These are phyloP conservation scores for Penicillium cataractarum DNA, from an alignment of 495 filamentous ascomycete species.

Conservation along the genomic window DNA sequence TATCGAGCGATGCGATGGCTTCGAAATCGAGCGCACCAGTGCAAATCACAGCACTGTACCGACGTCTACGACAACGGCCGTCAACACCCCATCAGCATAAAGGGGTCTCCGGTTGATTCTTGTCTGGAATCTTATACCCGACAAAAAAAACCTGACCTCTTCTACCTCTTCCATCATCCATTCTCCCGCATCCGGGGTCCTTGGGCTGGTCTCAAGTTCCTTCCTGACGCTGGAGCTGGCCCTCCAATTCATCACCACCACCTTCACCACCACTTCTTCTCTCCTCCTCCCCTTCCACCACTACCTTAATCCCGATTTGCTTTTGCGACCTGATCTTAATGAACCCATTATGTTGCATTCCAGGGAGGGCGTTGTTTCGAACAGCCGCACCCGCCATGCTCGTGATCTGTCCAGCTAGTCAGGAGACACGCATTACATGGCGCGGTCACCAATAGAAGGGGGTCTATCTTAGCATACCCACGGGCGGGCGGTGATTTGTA, in stretches of 20 bases:
- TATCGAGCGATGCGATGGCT: slow-evolving; percentile 70
- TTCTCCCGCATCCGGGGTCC: slow-evolving; percentile 2
- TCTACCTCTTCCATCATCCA: not conserved
- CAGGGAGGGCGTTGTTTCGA: slow-evolving; percentile 16
- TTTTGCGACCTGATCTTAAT: slow-evolving; percentile 20
- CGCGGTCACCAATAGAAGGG: slow-evolving; percentile 22
- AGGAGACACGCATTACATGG: slow-evolving; percentile 18
- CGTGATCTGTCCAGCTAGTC: slow-evolving; percentile 18
- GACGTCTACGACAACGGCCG: slow-evolving; percentile 10
- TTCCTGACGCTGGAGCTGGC: not conserved
- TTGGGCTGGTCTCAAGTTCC: slow-evolving; percentile 33
- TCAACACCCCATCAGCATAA: slow-evolving; percentile 20
- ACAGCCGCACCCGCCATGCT: slow-evolving; percentile 12
- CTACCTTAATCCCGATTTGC: not conserved
- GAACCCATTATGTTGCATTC: slow-evolving; percentile 20
- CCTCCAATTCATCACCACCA: not conserved
- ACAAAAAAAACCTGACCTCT: not conserved
- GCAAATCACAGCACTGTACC: slow-evolving; percentile 9
- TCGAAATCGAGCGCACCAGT: slow-evolving; percentile 49
- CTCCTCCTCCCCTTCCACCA: too few relatives aligned
- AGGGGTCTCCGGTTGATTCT: not conserved
- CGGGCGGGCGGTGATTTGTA: slow-evolving; percentile 23
- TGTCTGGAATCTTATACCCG: not conserved
- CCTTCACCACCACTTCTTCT: not conserved
- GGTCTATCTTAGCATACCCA: slow-evolving; percentile 25